Evolutionary conservation across 2,329 filamentous ascomycete genomes (phyloP).

Genomic region (Colletotrichum lentis): DNA sequence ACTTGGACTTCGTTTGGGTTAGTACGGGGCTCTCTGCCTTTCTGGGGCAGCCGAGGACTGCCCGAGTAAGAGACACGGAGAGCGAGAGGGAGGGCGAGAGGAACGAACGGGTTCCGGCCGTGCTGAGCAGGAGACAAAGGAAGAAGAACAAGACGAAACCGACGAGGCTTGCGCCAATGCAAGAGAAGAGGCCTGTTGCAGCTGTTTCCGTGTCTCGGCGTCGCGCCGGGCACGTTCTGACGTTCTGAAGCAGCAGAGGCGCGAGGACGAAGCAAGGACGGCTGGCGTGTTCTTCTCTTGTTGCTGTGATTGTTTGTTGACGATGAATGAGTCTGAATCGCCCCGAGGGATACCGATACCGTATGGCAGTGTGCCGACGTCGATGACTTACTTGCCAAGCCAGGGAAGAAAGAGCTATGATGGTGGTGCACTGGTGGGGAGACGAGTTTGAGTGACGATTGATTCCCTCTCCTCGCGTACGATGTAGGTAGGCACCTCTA

Average conservation of each 20-base stretch:
- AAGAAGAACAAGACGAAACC: slow-evolving; percentile 22
- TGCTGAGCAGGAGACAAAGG: slow-evolving; percentile 11
- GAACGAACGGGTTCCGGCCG: neutral
- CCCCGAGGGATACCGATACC: too few relatives aligned
- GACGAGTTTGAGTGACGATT: slow-evolving; percentile 4
- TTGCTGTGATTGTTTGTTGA: neutral
- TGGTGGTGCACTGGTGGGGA: neutral
- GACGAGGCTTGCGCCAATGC: slow-evolving; percentile 28
- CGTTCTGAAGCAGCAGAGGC: neutral
- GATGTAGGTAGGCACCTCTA: too few relatives aligned
- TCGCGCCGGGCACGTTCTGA: neutral
- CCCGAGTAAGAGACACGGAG: neutral
- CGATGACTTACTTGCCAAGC: neutral
- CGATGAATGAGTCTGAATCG: neutral
- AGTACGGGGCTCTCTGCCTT: slow-evolving; percentile 20
- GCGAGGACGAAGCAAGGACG: neutral
- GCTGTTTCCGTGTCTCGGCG: slow-evolving; percentile 7
- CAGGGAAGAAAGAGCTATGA: neutral
- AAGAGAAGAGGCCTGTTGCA: slow-evolving; percentile 18
- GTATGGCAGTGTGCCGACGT: neutral
- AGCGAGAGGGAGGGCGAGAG: neutral
- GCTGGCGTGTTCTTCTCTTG: too few relatives aligned
- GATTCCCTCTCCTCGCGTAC: too few relatives aligned
- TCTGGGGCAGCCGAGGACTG: neutral
- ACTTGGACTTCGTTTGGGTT: slow-evolving; percentile 26